Conservation (phyloP, 2,329 filamentous ascomycete genomes). For the Neoscytalidium dimidiatum region DNA sequence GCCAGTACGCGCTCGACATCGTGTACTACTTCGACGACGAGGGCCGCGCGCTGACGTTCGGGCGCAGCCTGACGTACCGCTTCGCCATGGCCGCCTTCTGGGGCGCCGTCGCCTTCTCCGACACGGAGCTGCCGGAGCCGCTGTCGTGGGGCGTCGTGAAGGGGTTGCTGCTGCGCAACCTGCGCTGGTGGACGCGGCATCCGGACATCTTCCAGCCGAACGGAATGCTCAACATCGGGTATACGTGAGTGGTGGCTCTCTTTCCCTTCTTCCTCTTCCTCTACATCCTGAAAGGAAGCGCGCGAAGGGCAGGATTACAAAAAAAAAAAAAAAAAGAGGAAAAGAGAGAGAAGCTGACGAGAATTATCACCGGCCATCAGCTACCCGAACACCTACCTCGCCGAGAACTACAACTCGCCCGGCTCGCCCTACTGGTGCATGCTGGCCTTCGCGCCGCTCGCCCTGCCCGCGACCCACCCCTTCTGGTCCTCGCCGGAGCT, state of each 20-base stretch:
- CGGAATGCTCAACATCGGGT: conserved; percentile 71
- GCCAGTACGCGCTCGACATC: conserved; percentile 68
- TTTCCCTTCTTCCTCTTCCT: no score
- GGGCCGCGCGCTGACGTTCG: conserved; percentile 73
- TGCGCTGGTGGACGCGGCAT: conserved; percentile 80
- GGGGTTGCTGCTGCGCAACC: conserved; percentile 70
- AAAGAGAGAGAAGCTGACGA: neutral
- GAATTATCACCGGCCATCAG: conserved; percentile 55
- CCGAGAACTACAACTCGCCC: conserved; percentile 82
- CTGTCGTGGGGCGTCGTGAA: conserved; percentile 79
- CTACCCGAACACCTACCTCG: conserved; percentile 79
- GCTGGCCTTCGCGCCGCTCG: conserved; percentile 73
- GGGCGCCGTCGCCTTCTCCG: conserved; percentile 75
- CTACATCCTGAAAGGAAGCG: no score
- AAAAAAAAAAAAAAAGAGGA: neutral
- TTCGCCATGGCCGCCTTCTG: conserved; percentile 86
- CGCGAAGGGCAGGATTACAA: no score
- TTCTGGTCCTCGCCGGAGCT: conserved; percentile 75
- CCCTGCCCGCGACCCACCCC: conserved; percentile 67
- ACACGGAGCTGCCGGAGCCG: conserved; percentile 70
- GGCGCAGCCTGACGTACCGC: conserved; percentile 76
- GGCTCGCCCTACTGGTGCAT: conserved; percentile 76
- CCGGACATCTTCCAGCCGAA: conserved; percentile 72
- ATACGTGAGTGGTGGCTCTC: neutral
- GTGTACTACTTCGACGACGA: conserved; percentile 75